phyloP scores from a whole-genome alignment of 768 basidiomycete genomes.

The Pleurotus tuoliensis region DNA sequence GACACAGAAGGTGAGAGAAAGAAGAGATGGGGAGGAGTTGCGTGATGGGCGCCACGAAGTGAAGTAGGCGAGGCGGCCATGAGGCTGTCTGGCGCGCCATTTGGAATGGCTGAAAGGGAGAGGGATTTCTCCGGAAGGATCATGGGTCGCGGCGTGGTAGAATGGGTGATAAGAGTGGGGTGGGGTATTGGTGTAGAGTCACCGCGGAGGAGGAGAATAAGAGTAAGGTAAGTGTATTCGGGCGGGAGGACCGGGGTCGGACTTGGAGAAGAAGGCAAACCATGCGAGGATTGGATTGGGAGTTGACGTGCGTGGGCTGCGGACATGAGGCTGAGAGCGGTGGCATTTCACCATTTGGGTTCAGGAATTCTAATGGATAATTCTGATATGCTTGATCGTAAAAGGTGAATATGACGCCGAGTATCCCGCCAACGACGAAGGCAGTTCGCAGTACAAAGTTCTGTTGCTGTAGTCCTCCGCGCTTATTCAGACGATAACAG shows the following conservation, averaged over 20 bases:
- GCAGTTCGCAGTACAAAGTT: no score
- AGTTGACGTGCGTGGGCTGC: not conserved
- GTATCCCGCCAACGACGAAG: no score
- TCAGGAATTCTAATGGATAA: no score
- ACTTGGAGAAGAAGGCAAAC: not conserved
- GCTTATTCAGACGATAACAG: no score
- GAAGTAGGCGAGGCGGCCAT: not conserved
- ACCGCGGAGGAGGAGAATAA: not conserved
- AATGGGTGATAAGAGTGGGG: not conserved
- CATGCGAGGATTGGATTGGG: not conserved
- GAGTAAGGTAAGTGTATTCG: not conserved
- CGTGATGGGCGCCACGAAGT: not conserved
- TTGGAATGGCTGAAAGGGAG: not conserved
- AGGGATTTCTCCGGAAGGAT: not conserved
- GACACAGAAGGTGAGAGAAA: not conserved
- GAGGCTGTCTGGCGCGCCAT: not conserved
- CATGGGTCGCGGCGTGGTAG: not conserved
- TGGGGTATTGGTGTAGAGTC: not conserved
- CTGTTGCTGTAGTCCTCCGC: no score
- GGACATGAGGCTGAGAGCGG: not conserved
- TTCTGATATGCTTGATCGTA: no score
- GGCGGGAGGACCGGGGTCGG: not conserved
- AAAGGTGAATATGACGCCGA: no score
- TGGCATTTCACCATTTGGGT: not conserved
- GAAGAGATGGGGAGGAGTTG: not conserved